Conservation (phyloP, 2,329 filamentous ascomycete genomes). For the Fusarium nematophilum region DNA sequence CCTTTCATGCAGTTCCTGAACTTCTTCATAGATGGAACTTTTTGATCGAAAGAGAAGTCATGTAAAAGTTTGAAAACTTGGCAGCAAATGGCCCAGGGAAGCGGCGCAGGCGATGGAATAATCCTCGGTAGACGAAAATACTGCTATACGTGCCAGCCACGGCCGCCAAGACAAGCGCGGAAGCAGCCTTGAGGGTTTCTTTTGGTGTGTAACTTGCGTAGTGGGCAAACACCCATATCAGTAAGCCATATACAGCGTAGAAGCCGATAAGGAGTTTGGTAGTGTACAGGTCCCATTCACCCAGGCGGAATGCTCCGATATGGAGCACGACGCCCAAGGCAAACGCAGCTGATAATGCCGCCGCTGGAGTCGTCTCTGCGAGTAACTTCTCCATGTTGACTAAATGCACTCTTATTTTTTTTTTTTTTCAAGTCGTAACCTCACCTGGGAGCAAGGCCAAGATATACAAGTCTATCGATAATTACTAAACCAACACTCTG, state of each 20-base stretch:
- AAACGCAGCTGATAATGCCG: neutral
- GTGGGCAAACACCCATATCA: neutral
- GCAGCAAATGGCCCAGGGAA: slow-evolving; percentile 31
- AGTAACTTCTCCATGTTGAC: too few species aligned
- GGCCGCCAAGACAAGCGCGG: neutral
- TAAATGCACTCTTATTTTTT: too few species aligned
- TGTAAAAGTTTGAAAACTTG: slow-evolving; percentile 11
- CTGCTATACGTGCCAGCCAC: slow-evolving; percentile 2
- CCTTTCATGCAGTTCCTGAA: slow-evolving; percentile 17
- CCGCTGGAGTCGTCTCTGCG: too few species aligned
- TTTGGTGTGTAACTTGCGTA: neutral
- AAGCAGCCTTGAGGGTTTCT: neutral
- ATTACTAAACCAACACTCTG: too few species aligned
- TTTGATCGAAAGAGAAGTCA: neutral
- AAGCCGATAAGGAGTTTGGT: neutral
- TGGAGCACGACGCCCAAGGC: neutral
- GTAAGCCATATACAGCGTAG: neutral
- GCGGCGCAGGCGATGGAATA: slow-evolving; percentile 20
- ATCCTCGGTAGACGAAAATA: slow-evolving; percentile 10
- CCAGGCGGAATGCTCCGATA: neutral
- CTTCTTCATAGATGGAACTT: slow-evolving; percentile 20
- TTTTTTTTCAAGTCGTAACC: too few species aligned
- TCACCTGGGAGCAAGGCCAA: too few species aligned
- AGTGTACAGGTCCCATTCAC: slow-evolving; percentile 24
- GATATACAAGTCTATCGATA: too few species aligned